phyloP scores from a whole-genome alignment of 148 eudicot genomes.

The Diospyros lotus region DNA sequence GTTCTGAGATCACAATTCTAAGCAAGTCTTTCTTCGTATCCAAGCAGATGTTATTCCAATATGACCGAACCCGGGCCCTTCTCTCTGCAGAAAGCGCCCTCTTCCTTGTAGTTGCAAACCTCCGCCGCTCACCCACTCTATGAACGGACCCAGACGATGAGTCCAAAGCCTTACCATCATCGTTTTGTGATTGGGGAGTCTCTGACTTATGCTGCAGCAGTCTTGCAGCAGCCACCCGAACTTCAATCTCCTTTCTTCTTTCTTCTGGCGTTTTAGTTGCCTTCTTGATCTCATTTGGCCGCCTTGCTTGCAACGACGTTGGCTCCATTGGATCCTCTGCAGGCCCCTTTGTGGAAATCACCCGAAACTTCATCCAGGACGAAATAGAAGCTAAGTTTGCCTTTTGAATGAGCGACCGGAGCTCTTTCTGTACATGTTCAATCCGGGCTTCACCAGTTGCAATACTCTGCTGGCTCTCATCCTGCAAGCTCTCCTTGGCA shows the following conservation, averaged over 20 bases:
- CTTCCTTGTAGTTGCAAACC: constrained; percentile 45
- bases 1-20: constrained; percentile 46
- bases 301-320: constrained; percentile 39
- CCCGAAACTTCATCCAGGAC: constrained; percentile 69
- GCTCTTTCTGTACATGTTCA: constrained; percentile 48
- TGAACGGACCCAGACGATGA: constrained; percentile 26
- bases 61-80: constrained; percentile 66
- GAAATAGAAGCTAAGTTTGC: constrained; percentile 73
- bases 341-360: constrained; percentile 54
- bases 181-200: constrained; percentile 19
- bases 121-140: constrained; percentile 60
- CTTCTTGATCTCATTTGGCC: constrained; percentile 86
- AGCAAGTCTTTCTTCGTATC: constrained; percentile 65
- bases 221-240: constrained; percentile 90
- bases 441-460: constrained; percentile 44
- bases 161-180: constrained; percentile 34
- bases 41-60: constrained; percentile 64
- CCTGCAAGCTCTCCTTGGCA: constrained; percentile 60
- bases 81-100: constrained; percentile 57
- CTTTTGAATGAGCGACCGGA: constrained; percentile 52
- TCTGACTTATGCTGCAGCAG: constrained; percentile 82
- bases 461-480: constrained; percentile 47
- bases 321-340: constrained; percentile 83
- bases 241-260: constrained; percentile 88
- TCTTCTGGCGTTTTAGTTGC: constrained; percentile 85